These are phyloP conservation scores for Phanerodontia chrysosporium DNA, from an alignment of 768 basidiomycete species.

Conservation along the genomic window DNA sequence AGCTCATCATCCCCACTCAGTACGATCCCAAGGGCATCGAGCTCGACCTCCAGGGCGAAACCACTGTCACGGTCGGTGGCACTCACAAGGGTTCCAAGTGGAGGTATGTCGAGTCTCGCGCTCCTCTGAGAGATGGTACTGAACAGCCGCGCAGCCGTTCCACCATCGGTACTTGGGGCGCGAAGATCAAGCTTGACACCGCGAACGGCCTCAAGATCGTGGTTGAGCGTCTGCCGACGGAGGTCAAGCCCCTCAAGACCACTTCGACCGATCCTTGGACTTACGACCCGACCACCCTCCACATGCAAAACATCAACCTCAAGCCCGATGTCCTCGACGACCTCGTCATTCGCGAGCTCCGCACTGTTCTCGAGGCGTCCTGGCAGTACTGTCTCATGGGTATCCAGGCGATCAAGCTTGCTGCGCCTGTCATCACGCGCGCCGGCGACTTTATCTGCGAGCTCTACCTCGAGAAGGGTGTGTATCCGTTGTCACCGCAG, in stretches of 20 bases:
- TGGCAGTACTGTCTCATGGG: constrained; percentile 4
- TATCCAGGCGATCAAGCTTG: not conserved
- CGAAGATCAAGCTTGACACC: not conserved
- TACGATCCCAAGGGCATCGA: constrained; percentile 1
- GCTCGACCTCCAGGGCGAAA: not conserved
- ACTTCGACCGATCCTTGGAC: not conserved
- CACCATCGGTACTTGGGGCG: not conserved
- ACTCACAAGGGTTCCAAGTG: not conserved
- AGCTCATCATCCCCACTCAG: not conserved
- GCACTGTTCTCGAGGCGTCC: not conserved
- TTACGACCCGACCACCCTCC: not conserved
- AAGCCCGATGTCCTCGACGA: not conserved
- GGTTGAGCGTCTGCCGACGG: not conserved
- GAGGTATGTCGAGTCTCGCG: not conserved
- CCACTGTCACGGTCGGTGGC: not conserved
- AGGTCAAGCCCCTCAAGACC: not conserved
- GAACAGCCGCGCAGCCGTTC: not conserved
- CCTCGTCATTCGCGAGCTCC: not conserved
- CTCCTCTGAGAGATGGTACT: no score
- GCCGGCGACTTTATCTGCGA: constrained; percentile 3
- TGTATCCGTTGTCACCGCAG: not conserved
- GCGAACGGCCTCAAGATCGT: not conserved
- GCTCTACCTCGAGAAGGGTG: not conserved
- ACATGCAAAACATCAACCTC: not conserved
- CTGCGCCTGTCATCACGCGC: not conserved